These are phyloP conservation scores for Durio zibethinus DNA, from an alignment of 345 rosid genomes.

Conservation along the genomic window DNA sequence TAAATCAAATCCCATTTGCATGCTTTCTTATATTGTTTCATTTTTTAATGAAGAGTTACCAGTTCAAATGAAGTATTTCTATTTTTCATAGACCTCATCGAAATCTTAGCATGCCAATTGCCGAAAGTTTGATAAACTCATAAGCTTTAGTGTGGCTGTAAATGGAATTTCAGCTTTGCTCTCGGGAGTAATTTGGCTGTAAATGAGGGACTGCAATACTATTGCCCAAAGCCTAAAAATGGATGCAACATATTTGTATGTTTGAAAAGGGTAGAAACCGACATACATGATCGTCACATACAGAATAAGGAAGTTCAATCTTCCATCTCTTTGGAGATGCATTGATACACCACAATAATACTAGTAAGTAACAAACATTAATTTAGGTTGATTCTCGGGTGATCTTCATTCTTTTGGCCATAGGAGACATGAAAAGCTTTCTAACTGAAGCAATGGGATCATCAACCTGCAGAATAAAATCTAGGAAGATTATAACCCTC, in stretches of 20 bases:
- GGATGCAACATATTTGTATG: neutral
- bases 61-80: slow-evolving; percentile 16
- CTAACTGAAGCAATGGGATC: slow-evolving; percentile 13
- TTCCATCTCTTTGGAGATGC: neutral
- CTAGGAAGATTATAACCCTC: neutral
- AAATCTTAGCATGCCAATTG: neutral
- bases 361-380: neutral
- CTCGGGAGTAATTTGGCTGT: neutral
- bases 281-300: neutral
- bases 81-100: slow-evolving; percentile 8
- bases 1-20: slow-evolving; percentile 19
- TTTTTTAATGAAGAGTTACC: slow-evolving; percentile 14
- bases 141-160: neutral
- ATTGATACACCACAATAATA: neutral
- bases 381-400: neutral
- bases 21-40: slow-evolving; percentile 1
- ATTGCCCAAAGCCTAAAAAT: neutral
- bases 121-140: neutral
- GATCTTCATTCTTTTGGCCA: neutral
- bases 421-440: slow-evolving; percentile 9
- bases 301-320: neutral
- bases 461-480: slow-evolving; percentile 1
- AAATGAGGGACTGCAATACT: neutral
- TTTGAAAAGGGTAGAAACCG: neutral
- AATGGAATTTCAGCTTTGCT: neutral